Evolutionary conservation across 2,329 filamentous ascomycete genomes (phyloP), one percentile per base, ranked within the genome.

Genomic region (Penicillium decumbens): DNA sequence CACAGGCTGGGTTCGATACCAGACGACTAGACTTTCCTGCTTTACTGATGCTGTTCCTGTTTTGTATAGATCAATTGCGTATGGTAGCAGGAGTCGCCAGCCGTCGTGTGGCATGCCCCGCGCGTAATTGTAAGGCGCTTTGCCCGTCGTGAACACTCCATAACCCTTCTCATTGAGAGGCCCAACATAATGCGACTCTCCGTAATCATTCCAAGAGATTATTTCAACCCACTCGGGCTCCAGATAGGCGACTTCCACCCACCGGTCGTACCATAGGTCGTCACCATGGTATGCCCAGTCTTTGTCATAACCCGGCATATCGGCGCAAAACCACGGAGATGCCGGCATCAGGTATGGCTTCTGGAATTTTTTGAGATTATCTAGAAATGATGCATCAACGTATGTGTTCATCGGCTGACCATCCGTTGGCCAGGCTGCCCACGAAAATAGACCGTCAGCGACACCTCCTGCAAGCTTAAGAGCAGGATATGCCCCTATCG

Each of bases 241-340:
- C 15, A 51, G 23, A 2, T 38, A 49, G 12, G 35, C 12, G 9
- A 78, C 73, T 51, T 82, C 73, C 44, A 73, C 66, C 82, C 81
- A 84, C 7, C 82, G 77, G 46, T 80, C 71, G 53, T 74, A 76
- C 81, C 82, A 86, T 10, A 85, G 65, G 47, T 77, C 71, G 55
- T 84, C 82, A n/a, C 80, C 79, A 20, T 75, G 74, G 73, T 79
- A 85, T 5, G 83, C 69, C 81, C 82, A 85, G 60, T 83, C 81
- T 67, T 84, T 84, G 37, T 69, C 65, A 57, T 75, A 83, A 6
- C 71, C 69, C 0, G 79, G 76, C 3, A 83, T 68, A 50, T 81
- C 78, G 42, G 82, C 82, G 64, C 67, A 79, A 61, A 74, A 79
- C 79, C 78, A 81, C 0, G 80, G 79, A 0, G 76, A 77, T n/a